Evolutionary conservation across 2,329 filamentous ascomycete species (phyloP).

Genomic region (Cadophora luteo-olivacea): DNA sequence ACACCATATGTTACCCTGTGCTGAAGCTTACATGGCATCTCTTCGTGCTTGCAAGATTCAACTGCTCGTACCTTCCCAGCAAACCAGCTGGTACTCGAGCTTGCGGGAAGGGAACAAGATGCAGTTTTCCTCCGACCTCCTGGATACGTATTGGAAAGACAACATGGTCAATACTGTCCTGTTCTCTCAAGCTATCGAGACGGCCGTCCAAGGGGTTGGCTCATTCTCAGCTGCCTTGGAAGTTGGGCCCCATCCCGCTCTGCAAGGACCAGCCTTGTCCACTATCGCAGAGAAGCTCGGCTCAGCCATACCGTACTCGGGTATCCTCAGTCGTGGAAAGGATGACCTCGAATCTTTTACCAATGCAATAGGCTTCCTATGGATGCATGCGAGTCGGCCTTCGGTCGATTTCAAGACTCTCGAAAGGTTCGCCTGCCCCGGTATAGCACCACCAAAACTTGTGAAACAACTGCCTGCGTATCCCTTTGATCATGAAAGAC

Average conservation of each 20-base stretch:
- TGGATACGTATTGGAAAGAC: conserved; percentile 8
- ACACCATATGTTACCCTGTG: conserved; percentile 36
- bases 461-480: conserved; percentile 28
- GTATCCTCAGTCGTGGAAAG: conserved; percentile 6
- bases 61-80: conserved; percentile 7
- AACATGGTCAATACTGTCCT: conserved; percentile 7
- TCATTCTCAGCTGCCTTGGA: conserved; percentile 14
- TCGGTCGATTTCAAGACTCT: conserved; percentile 2
- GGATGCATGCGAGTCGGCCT: neutral
- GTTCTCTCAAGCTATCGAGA: conserved; percentile 10
- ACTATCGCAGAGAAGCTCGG: conserved; percentile 6
- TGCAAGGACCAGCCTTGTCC: conserved; percentile 7
- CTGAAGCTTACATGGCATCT: conserved; percentile 29
- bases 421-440: conserved; percentile 33
- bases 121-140: neutral
- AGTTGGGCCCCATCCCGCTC: conserved; percentile 22
- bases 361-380: conserved; percentile 11
- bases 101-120: conserved; percentile 10
- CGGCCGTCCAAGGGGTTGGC: neutral
- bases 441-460: neutral
- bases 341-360: conserved; percentile 21
- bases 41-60: conserved; percentile 25
- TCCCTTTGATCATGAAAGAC: conserved; percentile 25
- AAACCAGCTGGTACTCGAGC: conserved; percentile 31
- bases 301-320: conserved; percentile 19